A percentile compares a stretch with the other conserved stretches of the same genome.
Evolutionary conservation across 257 asterid species (phyloP).

Genomic region (Rubia yunnanensis): DNA sequence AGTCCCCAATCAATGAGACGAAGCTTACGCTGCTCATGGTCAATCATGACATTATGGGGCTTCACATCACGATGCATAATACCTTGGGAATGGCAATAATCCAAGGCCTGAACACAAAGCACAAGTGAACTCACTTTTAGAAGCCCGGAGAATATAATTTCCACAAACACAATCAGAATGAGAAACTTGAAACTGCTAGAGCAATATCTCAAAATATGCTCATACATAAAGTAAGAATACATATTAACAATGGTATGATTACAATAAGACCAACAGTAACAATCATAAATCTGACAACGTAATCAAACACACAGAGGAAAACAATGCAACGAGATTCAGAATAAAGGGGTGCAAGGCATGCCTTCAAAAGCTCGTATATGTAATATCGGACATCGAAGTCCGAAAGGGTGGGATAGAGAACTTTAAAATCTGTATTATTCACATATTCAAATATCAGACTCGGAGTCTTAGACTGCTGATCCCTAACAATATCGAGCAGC

Average conservation of each 20-base stretch:
- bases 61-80: conserved; percentile 49
- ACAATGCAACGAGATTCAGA: neutral
- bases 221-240: too few relatives aligned
- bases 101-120: conserved; percentile 27
- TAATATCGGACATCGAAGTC: conserved; percentile 79
- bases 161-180: neutral
- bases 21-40: conserved; percentile 43
- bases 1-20: conserved; percentile 47
- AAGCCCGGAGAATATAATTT: neutral
- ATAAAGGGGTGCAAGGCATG: conserved; percentile 6
- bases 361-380: conserved; percentile 83
- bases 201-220: neutral
- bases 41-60: conserved; percentile 49
- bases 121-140: conserved; percentile 4
- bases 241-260: neutral
- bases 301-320: neutral
- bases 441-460: conserved; percentile 87
- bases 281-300: neutral
- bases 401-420: conserved; percentile 75
- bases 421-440: conserved; percentile 83
- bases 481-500: conserved; percentile 86
- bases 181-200: neutral
- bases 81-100: conserved; percentile 43
- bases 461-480: conserved; percentile 93
- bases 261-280: neutral